These are phyloP conservation scores for Aphanomyces euteiches DNA, from an alignment of 352 stramenopile species.

Conservation along the genomic window DNA sequence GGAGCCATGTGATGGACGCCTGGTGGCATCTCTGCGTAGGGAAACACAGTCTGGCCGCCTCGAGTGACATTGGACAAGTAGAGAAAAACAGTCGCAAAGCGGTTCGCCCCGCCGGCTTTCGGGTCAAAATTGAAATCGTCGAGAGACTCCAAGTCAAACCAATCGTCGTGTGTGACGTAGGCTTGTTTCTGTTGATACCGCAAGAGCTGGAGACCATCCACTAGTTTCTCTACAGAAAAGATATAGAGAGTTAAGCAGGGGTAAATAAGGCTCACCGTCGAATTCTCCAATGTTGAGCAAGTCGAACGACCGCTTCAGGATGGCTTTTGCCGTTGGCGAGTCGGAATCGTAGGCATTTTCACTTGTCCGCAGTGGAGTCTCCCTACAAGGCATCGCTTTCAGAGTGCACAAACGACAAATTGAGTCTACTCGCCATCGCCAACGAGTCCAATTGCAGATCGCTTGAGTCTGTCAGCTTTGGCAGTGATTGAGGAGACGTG, in stretches of 20 bases:
- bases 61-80: constrained; percentile 31
- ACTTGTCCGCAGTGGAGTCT: constrained; percentile 32
- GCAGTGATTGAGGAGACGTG: constrained; percentile 37
- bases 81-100: constrained; percentile 33
- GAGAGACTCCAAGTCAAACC: constrained; percentile 38
- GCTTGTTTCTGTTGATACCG: constrained; percentile 72
- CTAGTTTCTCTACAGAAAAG: constrained; percentile 32
- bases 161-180: constrained; percentile 80
- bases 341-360: constrained; percentile 40
- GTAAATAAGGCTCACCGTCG: constrained; percentile 35
- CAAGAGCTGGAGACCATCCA: constrained; percentile 82
- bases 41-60: constrained; percentile 38
- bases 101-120: constrained; percentile 32
- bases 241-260: neutral
- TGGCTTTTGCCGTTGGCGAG: constrained; percentile 31
- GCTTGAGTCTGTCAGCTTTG: constrained; percentile 28
- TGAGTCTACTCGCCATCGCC: too few relatives aligned
- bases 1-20: neutral
- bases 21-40: constrained; percentile 29
- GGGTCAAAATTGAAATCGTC: constrained; percentile 39
- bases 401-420: too few relatives aligned
- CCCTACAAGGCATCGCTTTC: too few relatives aligned
- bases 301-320: constrained; percentile 48
- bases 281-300: constrained; percentile 65
- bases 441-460: constrained; percentile 31